Evolutionary conservation across 805 yeast species (phyloP), one percentile per base, ranked within the genome.

Genomic region (Wickerhamiella domercqiae): DNA sequence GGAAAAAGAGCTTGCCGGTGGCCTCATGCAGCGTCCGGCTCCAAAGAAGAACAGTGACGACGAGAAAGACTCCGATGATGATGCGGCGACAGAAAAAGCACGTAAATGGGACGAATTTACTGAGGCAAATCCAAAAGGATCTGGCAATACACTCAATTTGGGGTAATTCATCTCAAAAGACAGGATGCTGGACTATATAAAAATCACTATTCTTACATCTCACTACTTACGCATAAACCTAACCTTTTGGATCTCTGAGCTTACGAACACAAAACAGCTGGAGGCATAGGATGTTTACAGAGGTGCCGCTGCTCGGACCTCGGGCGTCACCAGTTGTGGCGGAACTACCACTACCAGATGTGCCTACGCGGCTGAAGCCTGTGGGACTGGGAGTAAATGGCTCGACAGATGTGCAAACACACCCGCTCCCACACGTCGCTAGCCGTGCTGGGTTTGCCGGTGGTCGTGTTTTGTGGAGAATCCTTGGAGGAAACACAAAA

Each of bases 61-160:
- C 4, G 62, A 65, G 19, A 75, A 68, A 17, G 64, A 59, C 45
- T 67, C 62, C n/a, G 26, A 9, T 9, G 26, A 24, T 24, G 82
- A 78, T 47, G 50, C 50, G 22, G 77, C 74, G 45, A 84, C 94
- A 3, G 70, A 77, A 48, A 74, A 79, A 51, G 73, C 77, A 39
- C 67, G 98, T 40, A 68, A 71, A 30, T 90, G 97, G 97, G 98
- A 90, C 58, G 93, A 80, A 43, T 90, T 87, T 65, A 74, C 75
- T 33, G 98, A 90, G 44, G 71, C 72, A 3, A 74, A 83, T 53
- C 78, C 84, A 0, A 74, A 71, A 50, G 98, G 98, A 5, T 75
- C 86, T 39, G 98, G 98, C 7, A 87, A 87, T 53, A 83, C 86
- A 34, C 72, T 68, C 55, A 72, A 77, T 48, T 59, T 71, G 39